A percentile compares a stretch with the other conserved stretches of the same genome.
Evolutionary conservation across 768 basidiomycete genomes (phyloP).

Genomic region (Naganishia kalamii): DNA sequence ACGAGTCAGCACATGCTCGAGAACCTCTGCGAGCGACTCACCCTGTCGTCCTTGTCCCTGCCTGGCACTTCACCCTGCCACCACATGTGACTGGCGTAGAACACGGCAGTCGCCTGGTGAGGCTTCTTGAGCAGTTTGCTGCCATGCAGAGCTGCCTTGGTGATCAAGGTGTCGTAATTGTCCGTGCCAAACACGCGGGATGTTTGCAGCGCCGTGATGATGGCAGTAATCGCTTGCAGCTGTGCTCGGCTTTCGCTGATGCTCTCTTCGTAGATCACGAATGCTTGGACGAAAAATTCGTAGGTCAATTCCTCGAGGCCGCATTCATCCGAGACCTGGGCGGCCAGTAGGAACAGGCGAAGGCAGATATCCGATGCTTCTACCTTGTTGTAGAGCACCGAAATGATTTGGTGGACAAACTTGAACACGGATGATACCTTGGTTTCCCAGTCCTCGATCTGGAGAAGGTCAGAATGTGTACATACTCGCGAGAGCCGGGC

Average conservation of each 20-base stretch:
- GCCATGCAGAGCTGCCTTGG: conserved; percentile 96
- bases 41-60: conserved; percentile 53
- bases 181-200: conserved; percentile 87
- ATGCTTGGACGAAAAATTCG: conserved; percentile 95
- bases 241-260: conserved; percentile 95
- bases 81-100: conserved; percentile 94
- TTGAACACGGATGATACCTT: conserved; percentile 85
- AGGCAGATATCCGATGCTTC: conserved; percentile 76
- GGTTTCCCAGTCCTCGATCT: conserved; percentile 65
- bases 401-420: conserved; percentile 86
- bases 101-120: conserved; percentile 91
- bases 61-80: conserved; percentile 71
- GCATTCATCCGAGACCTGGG: conserved; percentile 89
- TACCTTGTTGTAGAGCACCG: conserved; percentile 85
- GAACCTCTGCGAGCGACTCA: conserved; percentile 27
- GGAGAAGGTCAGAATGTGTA: neutral
- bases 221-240: conserved; percentile 90
- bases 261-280: conserved; percentile 94
- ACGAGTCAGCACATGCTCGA: neutral
- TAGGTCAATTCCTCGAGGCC: conserved; percentile 94
- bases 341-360: conserved; percentile 87
- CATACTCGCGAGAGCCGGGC: neutral
- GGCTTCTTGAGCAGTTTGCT: conserved; percentile 96
- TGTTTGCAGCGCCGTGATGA: conserved; percentile 82
- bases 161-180: conserved; percentile 95